Conservation (phyloP, 2,329 filamentous ascomycete species). For the Penicillium paneum region DNA sequence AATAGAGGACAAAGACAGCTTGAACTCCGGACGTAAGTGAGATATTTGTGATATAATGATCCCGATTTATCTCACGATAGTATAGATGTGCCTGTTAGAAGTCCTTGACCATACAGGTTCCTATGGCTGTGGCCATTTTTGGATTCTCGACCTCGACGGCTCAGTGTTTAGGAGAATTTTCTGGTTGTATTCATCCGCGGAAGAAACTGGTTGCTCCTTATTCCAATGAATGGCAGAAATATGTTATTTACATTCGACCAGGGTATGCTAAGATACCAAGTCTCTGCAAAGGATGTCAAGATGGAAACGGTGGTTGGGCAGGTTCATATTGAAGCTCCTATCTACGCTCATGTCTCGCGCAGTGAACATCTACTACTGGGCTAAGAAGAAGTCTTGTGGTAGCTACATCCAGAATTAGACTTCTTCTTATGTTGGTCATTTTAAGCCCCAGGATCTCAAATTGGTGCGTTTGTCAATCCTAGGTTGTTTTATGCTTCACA, state of each 20-base stretch:
- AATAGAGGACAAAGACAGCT: neutral
- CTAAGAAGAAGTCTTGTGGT: neutral
- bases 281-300: neutral
- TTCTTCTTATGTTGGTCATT: neutral
- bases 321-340: neutral
- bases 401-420: too few species aligned
- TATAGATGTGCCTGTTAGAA: neutral
- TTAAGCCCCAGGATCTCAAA: neutral
- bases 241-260: neutral
- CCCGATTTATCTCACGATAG: neutral
- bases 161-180: neutral
- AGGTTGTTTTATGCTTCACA: neutral
- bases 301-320: neutral
- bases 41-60: neutral
- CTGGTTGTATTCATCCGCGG: conserved; percentile 1
- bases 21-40: neutral
- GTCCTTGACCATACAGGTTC: conserved; percentile 2
- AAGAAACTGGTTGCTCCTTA: neutral
- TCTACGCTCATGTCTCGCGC: neutral
- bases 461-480: neutral
- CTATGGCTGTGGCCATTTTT: conserved; percentile 4
- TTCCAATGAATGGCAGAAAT: conserved; percentile 1
- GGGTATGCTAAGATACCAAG: neutral
- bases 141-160: conserved; percentile 1
- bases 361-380: neutral